Evolutionary conservation across 768 basidiomycete species (phyloP).

Genomic region (Kwoniella europaea): DNA sequence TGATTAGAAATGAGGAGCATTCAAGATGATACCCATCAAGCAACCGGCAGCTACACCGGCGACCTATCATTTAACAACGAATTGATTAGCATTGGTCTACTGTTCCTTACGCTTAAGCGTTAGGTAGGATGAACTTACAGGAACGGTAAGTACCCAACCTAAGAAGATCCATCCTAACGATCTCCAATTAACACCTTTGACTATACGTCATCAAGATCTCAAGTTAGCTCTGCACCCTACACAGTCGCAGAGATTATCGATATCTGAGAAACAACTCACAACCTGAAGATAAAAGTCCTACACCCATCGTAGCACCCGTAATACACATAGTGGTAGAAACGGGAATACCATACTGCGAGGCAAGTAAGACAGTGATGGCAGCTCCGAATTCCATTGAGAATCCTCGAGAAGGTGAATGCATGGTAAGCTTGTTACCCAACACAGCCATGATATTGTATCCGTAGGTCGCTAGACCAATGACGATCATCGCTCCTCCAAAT

Average conservation of each 20-base stretch:
- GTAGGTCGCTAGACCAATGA: slow-evolving; percentile 46
- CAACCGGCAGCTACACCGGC: slow-evolving; percentile 40
- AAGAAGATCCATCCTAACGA: slow-evolving; percentile 55
- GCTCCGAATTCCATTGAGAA: slow-evolving; percentile 60
- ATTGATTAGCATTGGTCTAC: neutral
- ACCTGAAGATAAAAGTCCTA: slow-evolving; percentile 57
- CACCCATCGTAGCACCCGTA: slow-evolving; percentile 56
- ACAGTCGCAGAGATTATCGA: neutral
- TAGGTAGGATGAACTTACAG: slow-evolving; percentile 27
- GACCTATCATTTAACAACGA: neutral
- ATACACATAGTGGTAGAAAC: slow-evolving; percentile 59
- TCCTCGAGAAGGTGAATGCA: slow-evolving; percentile 59
- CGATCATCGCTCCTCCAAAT: slow-evolving; percentile 47
- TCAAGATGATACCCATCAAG: slow-evolving; percentile 53
- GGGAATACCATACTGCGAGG: slow-evolving; percentile 58
- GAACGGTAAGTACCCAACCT: slow-evolving; percentile 55
- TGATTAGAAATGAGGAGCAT: slow-evolving; percentile 49
- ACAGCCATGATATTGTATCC: slow-evolving; percentile 59
- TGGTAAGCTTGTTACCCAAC: slow-evolving; percentile 59
- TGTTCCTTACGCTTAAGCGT: too few species aligned
- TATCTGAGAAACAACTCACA: slow-evolving; percentile 14
- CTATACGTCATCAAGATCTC: neutral
- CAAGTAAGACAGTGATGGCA: slow-evolving; percentile 60
- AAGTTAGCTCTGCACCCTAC: neutral
- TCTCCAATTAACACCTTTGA: slow-evolving; percentile 56